Evolutionary conservation across 306 rosid species (phyloP), one percentile per base, ranked within the genome.

Genomic region (Gastrolobium bilobum): DNA sequence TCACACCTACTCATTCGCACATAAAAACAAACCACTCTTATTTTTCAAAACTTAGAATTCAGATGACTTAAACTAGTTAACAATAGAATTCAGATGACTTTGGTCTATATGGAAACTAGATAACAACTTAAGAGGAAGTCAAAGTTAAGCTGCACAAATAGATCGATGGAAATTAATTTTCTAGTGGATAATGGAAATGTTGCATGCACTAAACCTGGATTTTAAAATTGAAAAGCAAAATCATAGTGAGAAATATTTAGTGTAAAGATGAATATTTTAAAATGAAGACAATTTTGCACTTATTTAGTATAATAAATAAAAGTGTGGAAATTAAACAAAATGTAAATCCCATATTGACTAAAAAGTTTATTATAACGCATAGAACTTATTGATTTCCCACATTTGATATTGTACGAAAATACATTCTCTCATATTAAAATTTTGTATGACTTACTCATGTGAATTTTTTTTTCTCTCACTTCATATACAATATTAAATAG

Each of bases 1-100:
- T 35, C 39, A 10, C 68, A 60, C 70, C 78, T 39, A 58, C 79
- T 10, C 59, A 57, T 7, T 7, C 2, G 4, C n/a, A 40, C 6
- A 30, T 34, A 6, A 4, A 8, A 6, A 39, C 40, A 6, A 38
- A 7, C 42, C 4, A 15, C 62, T 15, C 13, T 46, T 3, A 1
- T 15, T 74, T 60, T 48, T 20, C 5, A 61, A 13, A 50, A 1
- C 7, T 51, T 60, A 46, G 20, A 46, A 8, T 52, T 20, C 26
- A 20, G 26, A 20, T 52, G 62, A 75, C 62, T 62, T 2, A 29
- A 56, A 20, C 26, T 20, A 20, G 26, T 20, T 20, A 20, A 20
- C 26, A 1, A 20, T 60, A 46, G 20, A 46, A 8, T 52, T 20
- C 26, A 20, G 26, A 20, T 52, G 62, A 75, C 62, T 62, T 2